Percentiles rank a stretch among this genome's conserved stretches.
These are phyloP conservation scores for Tephrocybe sp. DNA, from an alignment of 768 basidiomycete species.

Conservation along the genomic window DNA sequence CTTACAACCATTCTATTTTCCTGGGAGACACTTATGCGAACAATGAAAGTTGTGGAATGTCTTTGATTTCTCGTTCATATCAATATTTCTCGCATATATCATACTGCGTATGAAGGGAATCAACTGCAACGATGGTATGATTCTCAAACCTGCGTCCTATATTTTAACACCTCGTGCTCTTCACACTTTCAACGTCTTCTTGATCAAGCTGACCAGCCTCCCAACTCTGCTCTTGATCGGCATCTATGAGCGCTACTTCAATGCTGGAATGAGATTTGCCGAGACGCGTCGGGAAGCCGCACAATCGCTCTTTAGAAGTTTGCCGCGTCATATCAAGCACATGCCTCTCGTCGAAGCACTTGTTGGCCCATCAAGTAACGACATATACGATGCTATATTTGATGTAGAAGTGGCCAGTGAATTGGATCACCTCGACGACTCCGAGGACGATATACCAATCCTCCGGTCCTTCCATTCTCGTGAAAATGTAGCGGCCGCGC, in stretches of 20 bases:
- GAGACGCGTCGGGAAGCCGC: slow-evolving; percentile 51
- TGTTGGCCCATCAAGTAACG: slow-evolving; percentile 64
- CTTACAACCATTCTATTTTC: background rate
- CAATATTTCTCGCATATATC: slow-evolving; percentile 68
- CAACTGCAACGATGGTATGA: slow-evolving; percentile 49
- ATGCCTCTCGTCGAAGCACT: slow-evolving; percentile 75
- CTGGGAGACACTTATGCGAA: background rate
- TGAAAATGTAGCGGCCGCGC: slow-evolving; percentile 26
- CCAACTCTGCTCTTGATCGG: slow-evolving; percentile 76
- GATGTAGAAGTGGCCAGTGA: slow-evolving; percentile 57
- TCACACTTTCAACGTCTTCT: slow-evolving; percentile 82
- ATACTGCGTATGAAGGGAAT: slow-evolving; percentile 66
- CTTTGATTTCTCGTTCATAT: slow-evolving; percentile 75
- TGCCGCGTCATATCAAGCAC: slow-evolving; percentile 70
- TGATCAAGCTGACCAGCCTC: slow-evolving; percentile 82
- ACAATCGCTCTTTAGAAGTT: slow-evolving; percentile 55
- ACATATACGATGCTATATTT: slow-evolving; percentile 78
- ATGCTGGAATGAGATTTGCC: slow-evolving; percentile 47
- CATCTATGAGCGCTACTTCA: slow-evolving; percentile 74
- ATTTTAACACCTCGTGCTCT: slow-evolving; percentile 70
- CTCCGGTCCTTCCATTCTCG: slow-evolving; percentile 38
- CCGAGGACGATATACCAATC: slow-evolving; percentile 40
- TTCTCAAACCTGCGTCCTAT: slow-evolving; percentile 79
- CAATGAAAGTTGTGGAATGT: slow-evolving; percentile 79
- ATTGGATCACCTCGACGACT: slow-evolving; percentile 48